A percentile compares a stretch with the other conserved stretches of the same genome.
Evolutionary conservation across 108 stramenopile species (phyloP).

Genomic region (Cyclostephanos tholiformis): DNA sequence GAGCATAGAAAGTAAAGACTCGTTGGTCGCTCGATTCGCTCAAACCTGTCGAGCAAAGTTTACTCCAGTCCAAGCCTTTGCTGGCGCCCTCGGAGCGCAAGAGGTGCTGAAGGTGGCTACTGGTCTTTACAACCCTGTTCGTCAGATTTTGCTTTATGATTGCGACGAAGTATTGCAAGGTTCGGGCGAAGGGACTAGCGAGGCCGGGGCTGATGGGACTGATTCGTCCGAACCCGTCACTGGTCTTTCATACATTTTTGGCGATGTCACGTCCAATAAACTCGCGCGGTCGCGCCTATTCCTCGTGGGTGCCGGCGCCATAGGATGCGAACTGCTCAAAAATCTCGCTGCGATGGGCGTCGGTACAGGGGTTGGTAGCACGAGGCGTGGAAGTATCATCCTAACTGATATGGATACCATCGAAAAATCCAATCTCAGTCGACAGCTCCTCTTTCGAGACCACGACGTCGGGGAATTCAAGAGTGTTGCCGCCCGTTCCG

Average conservation of each 20-base stretch:
- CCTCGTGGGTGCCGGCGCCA: constrained; percentile 98
- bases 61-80: constrained; percentile 74
- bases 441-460: constrained; percentile 95
- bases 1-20: constrained; percentile 21
- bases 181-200: not conserved
- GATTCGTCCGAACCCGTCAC: constrained; percentile 6
- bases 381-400: constrained; percentile 53
- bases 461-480: constrained; percentile 87
- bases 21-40: constrained; percentile 47
- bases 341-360: constrained; percentile 93
- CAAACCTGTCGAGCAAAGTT: constrained; percentile 73
- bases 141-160: constrained; percentile 88
- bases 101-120: constrained; percentile 85
- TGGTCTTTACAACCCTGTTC: constrained; percentile 84
- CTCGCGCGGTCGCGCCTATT: constrained; percentile 73
- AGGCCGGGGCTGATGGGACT: constrained; percentile 4
- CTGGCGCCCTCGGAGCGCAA: constrained; percentile 84
- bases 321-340: constrained; percentile 98
- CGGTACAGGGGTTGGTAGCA: constrained; percentile 48
- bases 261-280: constrained; percentile 43
- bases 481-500: constrained; percentile 75
- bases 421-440: constrained; percentile 97
- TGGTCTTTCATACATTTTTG: constrained; percentile 65
- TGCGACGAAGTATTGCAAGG: constrained; percentile 80
- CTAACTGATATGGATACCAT: constrained; percentile 99